Base-by-base conservation (phyloP, 163 green algal species). In the Chlamydomonas reinhardtii region DNA sequence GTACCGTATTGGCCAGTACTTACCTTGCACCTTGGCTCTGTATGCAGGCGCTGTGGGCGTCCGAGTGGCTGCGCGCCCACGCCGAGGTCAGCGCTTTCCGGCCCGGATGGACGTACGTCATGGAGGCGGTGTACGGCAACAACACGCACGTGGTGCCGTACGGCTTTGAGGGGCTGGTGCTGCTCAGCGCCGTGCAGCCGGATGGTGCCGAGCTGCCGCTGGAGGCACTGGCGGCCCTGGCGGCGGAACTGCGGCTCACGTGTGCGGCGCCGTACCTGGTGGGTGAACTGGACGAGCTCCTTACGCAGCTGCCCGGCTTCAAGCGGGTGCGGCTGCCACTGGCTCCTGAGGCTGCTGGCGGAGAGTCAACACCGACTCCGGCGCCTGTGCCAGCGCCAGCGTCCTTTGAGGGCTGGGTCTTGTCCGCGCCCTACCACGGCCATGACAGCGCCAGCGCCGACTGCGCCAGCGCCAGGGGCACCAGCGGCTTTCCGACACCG, bases 31-130 rank as follows among this genome's bases (percentile, higher is more conserved):
- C n/a, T n/a, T n/a, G n/a, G n/a, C n/a, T n/a, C n/a, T 17, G 48
- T 29, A 17, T 83, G 35, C 82, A 91, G 87, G 87, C 87, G 5
- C 16, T 84, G 25, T 89, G 75, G 82, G 87, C 82, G 27, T 22
- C 22, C 0, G 54, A 80, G 0, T 89, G 87, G 87, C 76, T 91
- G 27, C 62, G 39, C 31, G 16, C 20, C 14, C 35, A 89, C 37
- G 87, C 82, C 76, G 25, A 72, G 76, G 2, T 80, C 4, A 12
- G 12, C 9, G 37, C n/a, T 3, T 76, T 91, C 59, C 43, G 74
- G 61, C 87, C 87, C 25, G 87, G 87, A 76, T 91, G 87, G 87
- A 89, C 87, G 20, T 91, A 91, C 82, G 73, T 89, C 35, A 68
- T 91, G 79, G 76, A 91, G 56, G 87, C 82, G 16, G 64, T 91